phyloP scores from a whole-genome alignment of 2,329 filamentous ascomycete genomes.

The Arthrobotrys musiformis region DNA sequence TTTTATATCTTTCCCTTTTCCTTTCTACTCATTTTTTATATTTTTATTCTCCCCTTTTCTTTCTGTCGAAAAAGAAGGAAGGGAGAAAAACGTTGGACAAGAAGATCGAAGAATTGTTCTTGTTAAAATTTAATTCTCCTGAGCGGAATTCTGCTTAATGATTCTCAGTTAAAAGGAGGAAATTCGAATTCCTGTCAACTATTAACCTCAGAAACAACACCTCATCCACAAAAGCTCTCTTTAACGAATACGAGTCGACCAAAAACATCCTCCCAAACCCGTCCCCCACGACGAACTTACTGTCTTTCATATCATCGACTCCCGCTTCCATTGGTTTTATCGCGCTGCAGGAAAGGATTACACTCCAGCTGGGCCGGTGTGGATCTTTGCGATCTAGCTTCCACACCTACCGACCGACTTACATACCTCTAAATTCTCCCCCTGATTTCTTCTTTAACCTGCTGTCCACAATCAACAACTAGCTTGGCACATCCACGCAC shows the following conservation, averaged over 20 bases:
- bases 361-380: constrained; percentile 22
- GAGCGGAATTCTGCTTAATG: constrained; percentile 24
- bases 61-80: neutral
- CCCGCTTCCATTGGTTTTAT: constrained; percentile 3
- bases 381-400: constrained; percentile 45
- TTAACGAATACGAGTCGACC: neutral
- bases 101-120: too few species aligned
- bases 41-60: neutral
- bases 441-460: constrained; percentile 20
- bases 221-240: constrained; percentile 1
- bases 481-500: constrained; percentile 14
- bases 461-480: neutral
- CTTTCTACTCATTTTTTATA: neutral
- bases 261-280: neutral
- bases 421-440: constrained; percentile 11
- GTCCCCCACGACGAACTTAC: neutral
- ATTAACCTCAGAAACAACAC: constrained; percentile 17
- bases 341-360: constrained; percentile 10
- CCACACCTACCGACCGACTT: constrained; percentile 1
- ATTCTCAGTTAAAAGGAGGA: constrained; percentile 27
- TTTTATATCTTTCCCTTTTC: too few species aligned
- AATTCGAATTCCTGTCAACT: neutral
- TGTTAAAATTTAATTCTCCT: constrained; percentile 20
- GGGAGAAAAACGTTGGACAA: neutral
- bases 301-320: neutral